phyloP scores from a whole-genome alignment of 139 green algal species.

The Chlorella ohadii region DNA sequence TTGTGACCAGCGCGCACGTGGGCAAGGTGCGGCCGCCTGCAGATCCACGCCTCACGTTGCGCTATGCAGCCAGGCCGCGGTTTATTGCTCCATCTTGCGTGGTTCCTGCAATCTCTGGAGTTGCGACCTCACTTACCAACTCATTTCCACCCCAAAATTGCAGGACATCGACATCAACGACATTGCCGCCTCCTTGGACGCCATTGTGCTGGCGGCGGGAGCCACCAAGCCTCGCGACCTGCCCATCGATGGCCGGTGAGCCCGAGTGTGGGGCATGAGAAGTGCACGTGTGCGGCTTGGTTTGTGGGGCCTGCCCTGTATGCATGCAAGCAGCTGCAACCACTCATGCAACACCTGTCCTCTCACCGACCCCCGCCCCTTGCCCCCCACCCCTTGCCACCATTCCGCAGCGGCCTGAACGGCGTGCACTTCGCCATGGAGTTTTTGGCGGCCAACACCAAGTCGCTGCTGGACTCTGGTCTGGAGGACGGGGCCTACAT shows the following conservation, averaged over 20 bases:
- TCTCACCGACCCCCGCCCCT: neutral
- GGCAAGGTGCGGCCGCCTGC: slow-evolving; percentile 49
- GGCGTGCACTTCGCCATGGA: slow-evolving; percentile 99
- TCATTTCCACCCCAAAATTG: neutral
- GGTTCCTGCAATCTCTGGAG: too few species aligned
- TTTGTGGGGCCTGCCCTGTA: too few species aligned
- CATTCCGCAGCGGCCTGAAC: slow-evolving; percentile 44
- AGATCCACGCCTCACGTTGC: too few species aligned
- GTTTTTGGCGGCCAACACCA: slow-evolving; percentile 95
- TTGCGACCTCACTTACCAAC: too few species aligned
- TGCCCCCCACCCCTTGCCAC: neutral
- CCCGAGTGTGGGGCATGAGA: neutral
- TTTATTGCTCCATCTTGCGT: too few species aligned
- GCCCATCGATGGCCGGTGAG: slow-evolving; percentile 74
- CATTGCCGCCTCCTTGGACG: slow-evolving; percentile 70
- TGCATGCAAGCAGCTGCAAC: slow-evolving; percentile 59
- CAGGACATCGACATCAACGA: slow-evolving; percentile 63
- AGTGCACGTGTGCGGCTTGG: neutral
- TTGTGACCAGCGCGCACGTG: slow-evolving; percentile 84
- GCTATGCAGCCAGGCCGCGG: too few species aligned
- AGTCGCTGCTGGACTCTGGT: slow-evolving; percentile 86
- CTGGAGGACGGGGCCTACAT: slow-evolving; percentile 92
- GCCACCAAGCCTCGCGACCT: slow-evolving; percentile 94
- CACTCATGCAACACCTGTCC: slow-evolving; percentile 55
- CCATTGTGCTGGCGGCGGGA: slow-evolving; percentile 90